A percentile compares a stretch with the other conserved stretches of the same genome.
Evolutionary conservation across 2,329 filamentous ascomycete genomes (phyloP).

Genomic region (Apiospora aurea): DNA sequence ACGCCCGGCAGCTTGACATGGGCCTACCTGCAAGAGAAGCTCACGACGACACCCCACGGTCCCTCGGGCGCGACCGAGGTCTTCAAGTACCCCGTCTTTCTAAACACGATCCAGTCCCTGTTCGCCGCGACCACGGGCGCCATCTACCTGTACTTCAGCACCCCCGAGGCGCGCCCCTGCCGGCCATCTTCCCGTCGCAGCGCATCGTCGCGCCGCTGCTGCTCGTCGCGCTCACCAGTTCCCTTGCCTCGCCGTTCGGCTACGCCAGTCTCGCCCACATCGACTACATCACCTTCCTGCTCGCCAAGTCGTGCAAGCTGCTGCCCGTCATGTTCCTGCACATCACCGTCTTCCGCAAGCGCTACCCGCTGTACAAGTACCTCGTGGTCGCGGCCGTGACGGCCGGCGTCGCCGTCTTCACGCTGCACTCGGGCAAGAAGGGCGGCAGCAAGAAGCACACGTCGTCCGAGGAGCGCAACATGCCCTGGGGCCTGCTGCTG

Average conservation of each 20-base stretch:
- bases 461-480: slow-evolving; percentile 59
- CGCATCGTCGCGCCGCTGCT: slow-evolving; percentile 79
- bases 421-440: slow-evolving; percentile 74
- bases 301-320: slow-evolving; percentile 97
- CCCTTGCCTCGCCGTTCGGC: slow-evolving; percentile 92
- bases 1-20: slow-evolving; percentile 76
- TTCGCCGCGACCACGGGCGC: slow-evolving; percentile 86
- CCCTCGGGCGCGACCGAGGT: slow-evolving; percentile 70
- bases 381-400: slow-evolving; percentile 91
- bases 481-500: slow-evolving; percentile 81
- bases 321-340: slow-evolving; percentile 99
- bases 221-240: slow-evolving; percentile 86
- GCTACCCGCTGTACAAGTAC: slow-evolving; percentile 97
- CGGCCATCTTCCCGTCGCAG: slow-evolving; percentile 78
- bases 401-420: slow-evolving; percentile 92
- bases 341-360: slow-evolving; percentile 85
- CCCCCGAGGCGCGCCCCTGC: slow-evolving; percentile 56
- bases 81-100: slow-evolving; percentile 92
- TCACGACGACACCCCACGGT: slow-evolving; percentile 91
- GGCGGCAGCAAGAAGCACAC: slow-evolving; percentile 52
- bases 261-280: slow-evolving; percentile 92
- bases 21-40: slow-evolving; percentile 95
- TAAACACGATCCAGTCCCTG: slow-evolving; percentile 93
- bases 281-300: slow-evolving; percentile 97
- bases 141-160: slow-evolving; percentile 77